phyloP scores from a whole-genome alignment of 148 eudicot species.

The Rhododendron kiyosumense region DNA sequence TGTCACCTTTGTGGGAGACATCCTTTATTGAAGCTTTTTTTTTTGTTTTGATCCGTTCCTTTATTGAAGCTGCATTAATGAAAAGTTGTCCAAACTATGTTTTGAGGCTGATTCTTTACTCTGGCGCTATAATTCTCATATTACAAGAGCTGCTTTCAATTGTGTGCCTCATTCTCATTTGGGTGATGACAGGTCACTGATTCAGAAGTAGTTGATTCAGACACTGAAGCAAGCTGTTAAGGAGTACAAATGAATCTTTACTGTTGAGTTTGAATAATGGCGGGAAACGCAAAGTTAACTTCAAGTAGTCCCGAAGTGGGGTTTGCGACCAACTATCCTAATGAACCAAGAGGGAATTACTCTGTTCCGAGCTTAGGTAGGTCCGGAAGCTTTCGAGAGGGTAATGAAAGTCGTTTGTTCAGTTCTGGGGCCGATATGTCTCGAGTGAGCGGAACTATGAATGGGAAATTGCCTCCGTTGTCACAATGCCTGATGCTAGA shows the following conservation, averaged over 20 bases:
- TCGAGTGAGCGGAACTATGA: slow-evolving; percentile 30
- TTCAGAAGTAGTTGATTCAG: slow-evolving; percentile 22
- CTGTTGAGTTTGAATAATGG: slow-evolving; percentile 44
- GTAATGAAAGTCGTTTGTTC: slow-evolving; percentile 48
- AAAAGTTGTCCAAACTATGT: not conserved
- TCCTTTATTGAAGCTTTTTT: not conserved
- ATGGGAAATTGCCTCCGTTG: slow-evolving; percentile 43
- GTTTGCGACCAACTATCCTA: slow-evolving; percentile 44
- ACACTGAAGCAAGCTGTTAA: slow-evolving; percentile 3
- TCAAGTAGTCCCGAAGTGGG: slow-evolving; percentile 65
- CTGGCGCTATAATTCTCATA: not conserved
- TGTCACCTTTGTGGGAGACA: not conserved
- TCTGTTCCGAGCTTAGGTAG: slow-evolving; percentile 58
- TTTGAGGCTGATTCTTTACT: not conserved
- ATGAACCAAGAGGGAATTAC: slow-evolving; percentile 52
- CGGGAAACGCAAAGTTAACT: slow-evolving; percentile 53
- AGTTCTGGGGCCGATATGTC: slow-evolving; percentile 43
- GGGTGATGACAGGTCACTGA: slow-evolving; percentile 16
- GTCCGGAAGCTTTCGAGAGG: slow-evolving; percentile 81
- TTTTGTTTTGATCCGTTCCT: not conserved
- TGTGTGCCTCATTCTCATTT: not conserved
- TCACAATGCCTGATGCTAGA: slow-evolving; percentile 64
- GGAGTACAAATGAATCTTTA: slow-evolving; percentile 34
- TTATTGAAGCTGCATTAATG: not conserved
- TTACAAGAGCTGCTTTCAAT: not conserved